Percentiles rank a stretch among this genome's conserved stretches.
Evolutionary conservation across 768 basidiomycete genomes (phyloP).

Genomic region (Tremella fuciformis): DNA sequence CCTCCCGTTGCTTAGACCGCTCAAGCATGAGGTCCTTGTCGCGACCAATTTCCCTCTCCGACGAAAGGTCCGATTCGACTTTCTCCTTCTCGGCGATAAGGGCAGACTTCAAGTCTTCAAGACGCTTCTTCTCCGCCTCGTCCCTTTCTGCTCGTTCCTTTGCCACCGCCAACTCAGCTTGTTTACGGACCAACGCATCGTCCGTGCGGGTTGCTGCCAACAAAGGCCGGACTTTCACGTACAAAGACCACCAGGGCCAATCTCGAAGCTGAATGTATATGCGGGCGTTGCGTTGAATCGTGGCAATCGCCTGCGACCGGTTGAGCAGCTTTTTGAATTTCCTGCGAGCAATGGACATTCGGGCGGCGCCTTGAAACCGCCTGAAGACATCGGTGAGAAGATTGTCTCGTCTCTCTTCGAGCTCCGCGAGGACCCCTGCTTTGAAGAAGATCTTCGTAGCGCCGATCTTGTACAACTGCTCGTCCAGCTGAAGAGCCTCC

Average conservation of each 20-base stretch:
- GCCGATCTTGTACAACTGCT: slow-evolving; percentile 79
- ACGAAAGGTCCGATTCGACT: slow-evolving; percentile 75
- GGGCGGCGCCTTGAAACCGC: slow-evolving; percentile 75
- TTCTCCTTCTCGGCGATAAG: slow-evolving; percentile 79
- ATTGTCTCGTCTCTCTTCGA: slow-evolving; percentile 86
- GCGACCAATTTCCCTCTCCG: slow-evolving; percentile 70
- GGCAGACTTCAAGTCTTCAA: slow-evolving; percentile 76
- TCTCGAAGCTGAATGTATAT: slow-evolving; percentile 84
- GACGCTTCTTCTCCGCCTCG: slow-evolving; percentile 69
- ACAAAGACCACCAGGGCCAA: slow-evolving; percentile 99
- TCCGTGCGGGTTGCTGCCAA: slow-evolving; percentile 89
- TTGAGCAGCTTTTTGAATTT: slow-evolving; percentile 94
- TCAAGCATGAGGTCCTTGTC: slow-evolving; percentile 83
- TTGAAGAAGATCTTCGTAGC: slow-evolving; percentile 99
- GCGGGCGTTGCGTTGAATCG: slow-evolving; percentile 89
- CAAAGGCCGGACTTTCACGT: slow-evolving; percentile 91
- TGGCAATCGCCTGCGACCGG: slow-evolving; percentile 82
- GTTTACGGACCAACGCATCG: slow-evolving; percentile 75
- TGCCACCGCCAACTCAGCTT: slow-evolving; percentile 72
- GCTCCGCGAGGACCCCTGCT: slow-evolving; percentile 90
- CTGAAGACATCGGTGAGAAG: slow-evolving; percentile 87
- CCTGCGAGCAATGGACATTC: slow-evolving; percentile 79
- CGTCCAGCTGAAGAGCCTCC: slow-evolving; percentile 80
- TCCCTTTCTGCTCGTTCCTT: slow-evolving; percentile 86
- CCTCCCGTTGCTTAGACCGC: slow-evolving; percentile 78